A percentile compares a stretch with the other conserved stretches of the same genome.
Conservation (phyloP, 371 early-diverging fungal genomes). For the Capniomyces stellatus region DNA sequence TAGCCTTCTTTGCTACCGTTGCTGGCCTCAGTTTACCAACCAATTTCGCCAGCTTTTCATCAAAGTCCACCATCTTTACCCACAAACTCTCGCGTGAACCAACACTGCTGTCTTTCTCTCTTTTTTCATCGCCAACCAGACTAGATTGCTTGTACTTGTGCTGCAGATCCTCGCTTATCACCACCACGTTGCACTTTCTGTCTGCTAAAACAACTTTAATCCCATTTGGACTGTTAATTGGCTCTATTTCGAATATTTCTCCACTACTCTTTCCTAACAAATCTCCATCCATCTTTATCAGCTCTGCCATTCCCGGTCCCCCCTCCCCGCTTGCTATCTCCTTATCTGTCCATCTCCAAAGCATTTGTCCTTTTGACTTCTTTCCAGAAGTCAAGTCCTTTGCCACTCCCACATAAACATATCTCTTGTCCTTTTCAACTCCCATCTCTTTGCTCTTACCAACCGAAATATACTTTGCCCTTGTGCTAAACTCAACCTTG, state of each 20-base stretch:
- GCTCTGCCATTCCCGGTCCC: background rate
- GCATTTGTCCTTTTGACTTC: constrained; percentile 6
- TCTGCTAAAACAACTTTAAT: background rate
- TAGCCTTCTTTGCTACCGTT: background rate
- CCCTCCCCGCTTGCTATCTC: constrained; percentile 4
- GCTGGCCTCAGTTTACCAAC: too few species aligned
- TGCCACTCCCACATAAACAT: constrained; percentile 14
- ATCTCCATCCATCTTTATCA: background rate
- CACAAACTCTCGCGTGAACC: too few species aligned
- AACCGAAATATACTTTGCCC: constrained; percentile 13
- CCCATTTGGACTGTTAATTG: background rate
- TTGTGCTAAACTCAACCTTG: constrained; percentile 18
- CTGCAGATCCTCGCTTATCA: background rate
- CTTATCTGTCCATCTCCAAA: constrained; percentile 23
- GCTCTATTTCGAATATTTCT: too few species aligned
- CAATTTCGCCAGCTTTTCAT: background rate
- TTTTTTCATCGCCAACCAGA: background rate
- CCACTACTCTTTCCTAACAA: too few species aligned
- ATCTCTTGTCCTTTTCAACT: constrained; percentile 4
- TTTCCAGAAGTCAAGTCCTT: constrained; percentile 7
- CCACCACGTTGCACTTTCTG: background rate
- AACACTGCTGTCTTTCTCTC: background rate
- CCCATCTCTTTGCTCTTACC: constrained; percentile 2
- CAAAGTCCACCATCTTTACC: background rate
- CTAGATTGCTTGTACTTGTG: background rate